Conservation (phyloP, 2,329 filamentous ascomycete genomes). For the Ophiostoma piceae region DNA sequence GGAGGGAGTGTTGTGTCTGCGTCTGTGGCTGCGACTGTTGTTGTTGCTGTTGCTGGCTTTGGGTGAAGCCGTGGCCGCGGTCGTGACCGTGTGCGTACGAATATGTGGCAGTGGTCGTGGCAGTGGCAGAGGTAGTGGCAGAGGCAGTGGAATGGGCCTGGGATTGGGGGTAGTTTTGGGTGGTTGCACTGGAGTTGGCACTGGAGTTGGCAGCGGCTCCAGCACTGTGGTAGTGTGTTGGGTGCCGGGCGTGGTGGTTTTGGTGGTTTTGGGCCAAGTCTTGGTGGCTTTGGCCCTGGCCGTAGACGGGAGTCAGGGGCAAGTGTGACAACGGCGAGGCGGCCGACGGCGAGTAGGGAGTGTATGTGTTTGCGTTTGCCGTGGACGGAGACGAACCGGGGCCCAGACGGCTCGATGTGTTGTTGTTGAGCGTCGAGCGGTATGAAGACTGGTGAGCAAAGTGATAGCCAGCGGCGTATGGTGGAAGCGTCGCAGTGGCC, state of each 20-base stretch:
- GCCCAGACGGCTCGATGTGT: conserved; percentile 35
- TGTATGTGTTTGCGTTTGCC: conserved; percentile 29
- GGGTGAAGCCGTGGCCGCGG: conserved; percentile 9
- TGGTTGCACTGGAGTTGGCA: conserved; percentile 21
- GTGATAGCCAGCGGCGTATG: conserved; percentile 62
- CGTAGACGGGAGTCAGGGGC: conserved; percentile 22
- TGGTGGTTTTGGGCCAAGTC: not conserved
- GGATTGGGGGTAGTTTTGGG: conserved; percentile 16
- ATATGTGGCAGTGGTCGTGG: conserved; percentile 1
- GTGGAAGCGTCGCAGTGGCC: conserved; percentile 66
- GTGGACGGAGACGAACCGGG: conserved; percentile 31
- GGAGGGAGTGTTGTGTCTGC: not conserved
- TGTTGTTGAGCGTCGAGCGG: conserved; percentile 36
- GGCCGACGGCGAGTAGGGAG: conserved; percentile 26
- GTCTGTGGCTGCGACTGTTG: conserved; percentile 24
- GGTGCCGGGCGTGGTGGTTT: not conserved
- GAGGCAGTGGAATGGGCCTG: not conserved
- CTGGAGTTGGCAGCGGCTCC: conserved; percentile 26
- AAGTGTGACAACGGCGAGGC: conserved; percentile 25
- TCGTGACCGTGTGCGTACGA: not conserved
- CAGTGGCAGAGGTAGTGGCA: not conserved
- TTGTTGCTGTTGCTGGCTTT: conserved; percentile 11
- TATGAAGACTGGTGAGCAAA: conserved; percentile 46
- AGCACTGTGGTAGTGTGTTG: conserved; percentile 13
- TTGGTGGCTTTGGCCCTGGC: conserved; percentile 17